phyloP scores from a whole-genome alignment of 768 basidiomycete genomes.

The Mycena epipterygia region DNA sequence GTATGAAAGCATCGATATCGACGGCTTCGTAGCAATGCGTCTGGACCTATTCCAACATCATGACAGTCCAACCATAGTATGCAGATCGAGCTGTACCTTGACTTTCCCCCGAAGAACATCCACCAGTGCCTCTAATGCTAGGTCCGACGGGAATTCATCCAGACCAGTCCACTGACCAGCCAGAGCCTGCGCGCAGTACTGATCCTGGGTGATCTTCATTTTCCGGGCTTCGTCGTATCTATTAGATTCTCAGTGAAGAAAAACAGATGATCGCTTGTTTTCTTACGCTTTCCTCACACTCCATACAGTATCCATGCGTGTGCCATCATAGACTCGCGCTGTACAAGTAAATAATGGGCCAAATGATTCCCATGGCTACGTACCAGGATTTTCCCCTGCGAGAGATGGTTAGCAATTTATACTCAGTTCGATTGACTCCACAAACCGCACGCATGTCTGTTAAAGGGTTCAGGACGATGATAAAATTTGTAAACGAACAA shows the following conservation, averaged over 20 bases:
- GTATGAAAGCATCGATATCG: conserved; percentile 78
- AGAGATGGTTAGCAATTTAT: conserved; percentile 29
- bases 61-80: too few relatives aligned
- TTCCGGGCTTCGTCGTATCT: conserved; percentile 74
- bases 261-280: conserved; percentile 20
- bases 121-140: conserved; percentile 82
- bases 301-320: conserved; percentile 78
- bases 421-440: too few relatives aligned
- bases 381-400: conserved; percentile 70
- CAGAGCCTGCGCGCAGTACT: conserved; percentile 67
- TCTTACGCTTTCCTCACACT: conserved; percentile 70
- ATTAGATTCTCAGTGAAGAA: conserved; percentile 33
- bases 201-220: conserved; percentile 75
- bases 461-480: not conserved
- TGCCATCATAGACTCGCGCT: conserved; percentile 61
- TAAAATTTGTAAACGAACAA: not conserved
- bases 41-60: conserved; percentile 68
- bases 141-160: conserved; percentile 72
- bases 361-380: conserved; percentile 22
- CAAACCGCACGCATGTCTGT: conserved; percentile 65
- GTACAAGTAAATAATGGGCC: conserved; percentile 32
- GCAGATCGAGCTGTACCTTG: conserved; percentile 69
- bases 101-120: conserved; percentile 85
- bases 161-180: conserved; percentile 62
- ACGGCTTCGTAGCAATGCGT: conserved; percentile 74